These are phyloP conservation scores for Amphibolis antarctica DNA, from an alignment of 106 monocot species.

Conservation along the genomic window DNA sequence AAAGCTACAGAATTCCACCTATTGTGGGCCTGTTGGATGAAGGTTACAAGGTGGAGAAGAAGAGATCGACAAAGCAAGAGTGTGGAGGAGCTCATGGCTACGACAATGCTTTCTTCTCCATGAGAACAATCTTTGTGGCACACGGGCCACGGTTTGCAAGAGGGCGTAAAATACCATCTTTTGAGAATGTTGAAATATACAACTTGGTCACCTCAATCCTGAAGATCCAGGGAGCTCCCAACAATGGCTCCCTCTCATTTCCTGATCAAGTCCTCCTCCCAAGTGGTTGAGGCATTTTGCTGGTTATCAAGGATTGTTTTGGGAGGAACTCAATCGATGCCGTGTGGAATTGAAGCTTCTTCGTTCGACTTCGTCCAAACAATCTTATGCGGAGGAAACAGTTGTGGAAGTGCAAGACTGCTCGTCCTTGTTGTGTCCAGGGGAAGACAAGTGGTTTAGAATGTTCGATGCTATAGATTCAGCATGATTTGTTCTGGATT, in stretches of 20 bases:
- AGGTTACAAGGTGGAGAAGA: constrained; percentile 36
- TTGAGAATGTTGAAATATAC: constrained; percentile 66
- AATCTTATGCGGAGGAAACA: too few relatives aligned
- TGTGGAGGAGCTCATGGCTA: constrained; percentile 67
- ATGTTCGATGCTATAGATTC: too few relatives aligned
- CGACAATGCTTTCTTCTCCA: constrained; percentile 53
- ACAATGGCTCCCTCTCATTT: constrained; percentile 47
- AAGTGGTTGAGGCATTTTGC: constrained; percentile 1
- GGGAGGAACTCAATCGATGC: too few relatives aligned
- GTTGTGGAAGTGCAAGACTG: too few relatives aligned
- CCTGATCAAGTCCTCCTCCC: constrained; percentile 30
- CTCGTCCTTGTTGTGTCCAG: too few relatives aligned
- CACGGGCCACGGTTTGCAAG: constrained; percentile 42
- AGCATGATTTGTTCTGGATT: too few relatives aligned
- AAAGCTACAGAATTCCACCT: constrained; percentile 40
- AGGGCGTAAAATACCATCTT: constrained; percentile 38
- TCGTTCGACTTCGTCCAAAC: too few relatives aligned
- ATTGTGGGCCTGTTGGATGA: constrained; percentile 46
- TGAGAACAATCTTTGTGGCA: constrained; percentile 44
- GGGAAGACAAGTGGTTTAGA: too few relatives aligned
- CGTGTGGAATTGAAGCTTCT: too few relatives aligned
- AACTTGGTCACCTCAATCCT: constrained; percentile 47
- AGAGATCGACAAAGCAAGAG: constrained; percentile 19
- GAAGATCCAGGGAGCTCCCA: constrained; percentile 34
- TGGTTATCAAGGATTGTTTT: too few relatives aligned